A percentile compares a stretch with the other conserved stretches of the same genome.
Conservation (phyloP, 1,284 basidiomycete species). For the Sparassis latifolia region DNA sequence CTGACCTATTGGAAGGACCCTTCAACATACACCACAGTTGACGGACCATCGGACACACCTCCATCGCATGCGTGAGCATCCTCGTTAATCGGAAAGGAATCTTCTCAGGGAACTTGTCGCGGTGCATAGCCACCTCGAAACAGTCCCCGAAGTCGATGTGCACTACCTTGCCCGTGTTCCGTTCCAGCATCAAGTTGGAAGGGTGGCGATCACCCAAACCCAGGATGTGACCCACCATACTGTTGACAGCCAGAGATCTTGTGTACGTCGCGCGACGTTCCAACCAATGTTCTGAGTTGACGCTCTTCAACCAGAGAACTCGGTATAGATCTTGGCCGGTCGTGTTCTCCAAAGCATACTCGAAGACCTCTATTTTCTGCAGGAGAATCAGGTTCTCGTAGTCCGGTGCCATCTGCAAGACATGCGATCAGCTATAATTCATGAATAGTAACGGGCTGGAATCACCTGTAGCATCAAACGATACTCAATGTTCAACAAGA, state of each 20-base stretch:
- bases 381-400: constrained; percentile 93
- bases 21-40: too few species aligned
- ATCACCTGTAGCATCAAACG: constrained; percentile 91
- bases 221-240: constrained; percentile 96
- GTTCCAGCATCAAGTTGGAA: constrained; percentile 90
- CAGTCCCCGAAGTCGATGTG: constrained; percentile 98
- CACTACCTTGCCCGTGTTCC: constrained; percentile 85
- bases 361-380: constrained; percentile 99
- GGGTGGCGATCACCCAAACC: constrained; percentile 99
- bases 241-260: constrained; percentile 90
- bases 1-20: constrained; percentile 38
- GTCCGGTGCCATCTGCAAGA: constrained; percentile 91
- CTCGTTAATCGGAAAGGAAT: constrained; percentile 97
- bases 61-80: constrained; percentile 99
- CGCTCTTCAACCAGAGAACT: constrained; percentile 94
- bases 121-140: constrained; percentile 91
- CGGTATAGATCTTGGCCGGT: constrained; percentile 99
- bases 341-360: constrained; percentile 98
- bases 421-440: background rate
- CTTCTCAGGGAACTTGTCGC: constrained; percentile 98
- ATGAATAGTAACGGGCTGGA: background rate
- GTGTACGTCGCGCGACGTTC: constrained; percentile 97
- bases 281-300: constrained; percentile 96
- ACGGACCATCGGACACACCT: constrained; percentile 42
- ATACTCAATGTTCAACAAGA: constrained; percentile 97